These are phyloP conservation scores for Neurospora sp. DNA, from an alignment of 495 filamentous ascomycete species.

Conservation along the genomic window DNA sequence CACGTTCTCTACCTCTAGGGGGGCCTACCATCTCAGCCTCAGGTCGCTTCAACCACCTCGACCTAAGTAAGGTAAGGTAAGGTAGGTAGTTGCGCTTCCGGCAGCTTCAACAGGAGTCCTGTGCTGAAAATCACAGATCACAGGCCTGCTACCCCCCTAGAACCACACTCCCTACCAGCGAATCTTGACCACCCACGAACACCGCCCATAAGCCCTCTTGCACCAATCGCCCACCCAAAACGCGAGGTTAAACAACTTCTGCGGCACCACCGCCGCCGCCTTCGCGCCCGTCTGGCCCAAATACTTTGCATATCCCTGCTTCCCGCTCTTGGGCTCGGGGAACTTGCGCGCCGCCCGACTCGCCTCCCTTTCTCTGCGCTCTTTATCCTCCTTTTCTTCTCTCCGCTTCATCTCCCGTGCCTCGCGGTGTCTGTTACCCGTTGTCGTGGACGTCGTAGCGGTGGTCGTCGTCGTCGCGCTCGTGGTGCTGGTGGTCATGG, in stretches of 20 bases:
- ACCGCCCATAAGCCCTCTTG: neutral
- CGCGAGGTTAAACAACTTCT: neutral
- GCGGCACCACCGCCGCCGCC: neutral
- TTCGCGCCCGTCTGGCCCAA: neutral
- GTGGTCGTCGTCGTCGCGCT: neutral
- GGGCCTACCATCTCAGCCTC: neutral
- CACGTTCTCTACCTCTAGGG: neutral
- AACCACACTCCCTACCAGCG: neutral
- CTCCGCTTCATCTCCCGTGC: neutral
- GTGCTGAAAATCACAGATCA: neutral
- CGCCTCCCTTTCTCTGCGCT: neutral
- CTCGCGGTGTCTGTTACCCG: neutral
- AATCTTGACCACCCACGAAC: neutral
- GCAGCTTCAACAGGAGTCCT: neutral
- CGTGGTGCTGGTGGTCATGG: neutral
- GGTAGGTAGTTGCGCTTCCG: neutral
- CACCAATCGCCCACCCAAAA: neutral
- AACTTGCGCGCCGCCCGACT: neutral
- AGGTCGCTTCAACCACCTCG: neutral
- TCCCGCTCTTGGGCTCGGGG: neutral
- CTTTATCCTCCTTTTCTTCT: neutral
- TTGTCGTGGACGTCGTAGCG: neutral
- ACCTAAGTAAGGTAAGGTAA: too few relatives aligned
- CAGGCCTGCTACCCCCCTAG: neutral
- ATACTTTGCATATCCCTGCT: neutral